These are phyloP conservation scores for Miamiensis avidus DNA, from an alignment of 169 alveolate genomes.

Conservation along the genomic window DNA sequence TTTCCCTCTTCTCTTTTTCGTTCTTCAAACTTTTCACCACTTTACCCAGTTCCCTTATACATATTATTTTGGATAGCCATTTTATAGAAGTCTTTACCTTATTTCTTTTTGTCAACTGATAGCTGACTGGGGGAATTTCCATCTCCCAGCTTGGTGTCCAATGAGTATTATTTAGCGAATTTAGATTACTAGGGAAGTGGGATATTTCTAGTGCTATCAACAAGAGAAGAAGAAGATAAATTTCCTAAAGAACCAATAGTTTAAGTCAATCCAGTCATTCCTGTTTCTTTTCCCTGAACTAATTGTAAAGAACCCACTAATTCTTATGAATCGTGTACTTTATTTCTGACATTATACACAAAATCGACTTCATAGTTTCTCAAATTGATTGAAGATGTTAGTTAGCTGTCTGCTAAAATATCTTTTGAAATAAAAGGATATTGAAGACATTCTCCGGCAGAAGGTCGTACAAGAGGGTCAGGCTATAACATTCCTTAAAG, in stretches of 20 bases:
- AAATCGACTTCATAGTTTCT: slow-evolving; percentile 21
- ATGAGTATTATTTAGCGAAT: background rate
- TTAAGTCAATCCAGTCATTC: slow-evolving; percentile 1
- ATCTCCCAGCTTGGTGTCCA: background rate
- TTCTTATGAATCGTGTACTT: slow-evolving; percentile 10
- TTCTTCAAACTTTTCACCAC: background rate
- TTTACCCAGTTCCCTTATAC: background rate
- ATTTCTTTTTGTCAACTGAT: background rate
- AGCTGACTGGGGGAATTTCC: background rate
- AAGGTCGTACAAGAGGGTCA: slow-evolving; percentile 16
- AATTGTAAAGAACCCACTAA: slow-evolving; percentile 14
- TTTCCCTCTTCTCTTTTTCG: slow-evolving; percentile 6
- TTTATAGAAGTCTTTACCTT: background rate
- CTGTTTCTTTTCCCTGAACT: background rate
- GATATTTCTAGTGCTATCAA: background rate
- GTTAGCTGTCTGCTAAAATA: background rate
- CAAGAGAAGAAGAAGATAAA: slow-evolving; percentile 6
- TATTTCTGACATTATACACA: slow-evolving; percentile 18
- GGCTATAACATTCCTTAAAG: slow-evolving; percentile 26
- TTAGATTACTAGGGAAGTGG: slow-evolving; percentile 8
- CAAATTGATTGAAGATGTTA: background rate
- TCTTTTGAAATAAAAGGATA: slow-evolving; percentile 36
- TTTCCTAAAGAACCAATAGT: slow-evolving; percentile 14
- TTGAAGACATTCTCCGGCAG: slow-evolving; percentile 24
- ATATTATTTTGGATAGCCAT: slow-evolving; percentile 5